Evolutionary conservation across 1,284 basidiomycete genomes (phyloP).

Genomic region (Butyriboletus regius): DNA sequence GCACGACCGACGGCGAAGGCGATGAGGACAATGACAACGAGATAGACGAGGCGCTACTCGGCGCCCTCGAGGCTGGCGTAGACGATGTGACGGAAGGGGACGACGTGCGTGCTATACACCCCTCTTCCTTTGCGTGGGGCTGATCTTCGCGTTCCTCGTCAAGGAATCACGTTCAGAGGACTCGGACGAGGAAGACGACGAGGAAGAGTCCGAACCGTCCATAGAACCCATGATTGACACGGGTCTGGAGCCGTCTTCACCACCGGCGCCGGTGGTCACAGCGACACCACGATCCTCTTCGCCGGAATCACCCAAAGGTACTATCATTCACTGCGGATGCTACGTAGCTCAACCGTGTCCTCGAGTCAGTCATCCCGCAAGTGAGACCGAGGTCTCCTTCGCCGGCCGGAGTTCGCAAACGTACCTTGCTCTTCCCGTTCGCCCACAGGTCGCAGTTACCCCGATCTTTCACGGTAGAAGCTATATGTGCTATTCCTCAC

Average conservation of each 20-base stretch:
- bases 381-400: constrained; percentile 52
- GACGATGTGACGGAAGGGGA: constrained; percentile 61
- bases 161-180: constrained; percentile 50
- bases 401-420: constrained; percentile 53
- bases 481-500: constrained; percentile 85
- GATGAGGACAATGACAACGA: constrained; percentile 42
- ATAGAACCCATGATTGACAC: constrained; percentile 21
- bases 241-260: constrained; percentile 23
- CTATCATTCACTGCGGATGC: neutral
- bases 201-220: constrained; percentile 36
- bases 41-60: constrained; percentile 50
- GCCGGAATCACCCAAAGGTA: constrained; percentile 29
- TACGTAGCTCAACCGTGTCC: constrained; percentile 8
- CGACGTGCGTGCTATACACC: constrained; percentile 40
- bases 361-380: constrained; percentile 27
- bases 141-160: constrained; percentile 3
- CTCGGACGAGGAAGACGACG: constrained; percentile 54
- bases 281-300: constrained; percentile 25
- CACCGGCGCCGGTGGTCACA: constrained; percentile 19
- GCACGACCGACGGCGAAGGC: constrained; percentile 40
- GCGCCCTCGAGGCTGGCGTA: constrained; percentile 43
- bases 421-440: constrained; percentile 34
- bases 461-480: constrained; percentile 80
- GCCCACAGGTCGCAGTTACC: constrained; percentile 26
- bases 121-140: constrained; percentile 1